Percentiles rank a stretch among this genome's conserved stretches.
Conservation (phyloP, 768 basidiomycete species). For the Sarcomyxa edulis region DNA sequence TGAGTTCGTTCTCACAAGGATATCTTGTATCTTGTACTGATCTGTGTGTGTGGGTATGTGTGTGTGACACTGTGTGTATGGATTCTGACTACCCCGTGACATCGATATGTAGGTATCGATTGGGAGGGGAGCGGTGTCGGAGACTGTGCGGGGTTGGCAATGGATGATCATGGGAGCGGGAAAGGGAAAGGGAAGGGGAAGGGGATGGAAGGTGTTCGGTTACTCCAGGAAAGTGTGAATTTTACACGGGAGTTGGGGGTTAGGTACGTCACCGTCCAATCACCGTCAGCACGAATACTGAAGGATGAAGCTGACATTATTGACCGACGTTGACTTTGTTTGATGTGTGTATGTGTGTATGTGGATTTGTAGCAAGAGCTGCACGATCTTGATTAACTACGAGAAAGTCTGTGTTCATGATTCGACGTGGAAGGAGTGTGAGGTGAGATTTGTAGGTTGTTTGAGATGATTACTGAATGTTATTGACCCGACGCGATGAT, state of each 20-base stretch:
- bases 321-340: too few species aligned
- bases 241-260: constrained; percentile 43
- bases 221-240: constrained; percentile 58
- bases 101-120: too few species aligned
- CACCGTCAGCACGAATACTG: too few species aligned
- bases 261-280: constrained; percentile 34
- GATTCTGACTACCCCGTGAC: too few species aligned
- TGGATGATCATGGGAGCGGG: too few species aligned
- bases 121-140: constrained; percentile 60
- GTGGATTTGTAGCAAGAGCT: constrained; percentile 59
- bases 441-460: neutral
- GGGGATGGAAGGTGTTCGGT: constrained; percentile 54
- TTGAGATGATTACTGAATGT: neutral
- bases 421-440: constrained; percentile 10
- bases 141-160: constrained; percentile 51
- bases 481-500: neutral
- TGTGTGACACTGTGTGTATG: too few species aligned
- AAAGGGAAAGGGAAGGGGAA: constrained; percentile 56
- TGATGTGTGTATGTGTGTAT: neutral
- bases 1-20: too few species aligned
- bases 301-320: too few species aligned
- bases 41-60: too few species aligned
- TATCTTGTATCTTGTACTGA: too few species aligned
- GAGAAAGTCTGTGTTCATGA: constrained; percentile 55
- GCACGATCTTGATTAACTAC: constrained; percentile 76